A percentile compares a stretch with the other conserved stretches of the same genome.
phyloP scores from a whole-genome alignment of 306 rosid species.

The Mimosa pudica region DNA sequence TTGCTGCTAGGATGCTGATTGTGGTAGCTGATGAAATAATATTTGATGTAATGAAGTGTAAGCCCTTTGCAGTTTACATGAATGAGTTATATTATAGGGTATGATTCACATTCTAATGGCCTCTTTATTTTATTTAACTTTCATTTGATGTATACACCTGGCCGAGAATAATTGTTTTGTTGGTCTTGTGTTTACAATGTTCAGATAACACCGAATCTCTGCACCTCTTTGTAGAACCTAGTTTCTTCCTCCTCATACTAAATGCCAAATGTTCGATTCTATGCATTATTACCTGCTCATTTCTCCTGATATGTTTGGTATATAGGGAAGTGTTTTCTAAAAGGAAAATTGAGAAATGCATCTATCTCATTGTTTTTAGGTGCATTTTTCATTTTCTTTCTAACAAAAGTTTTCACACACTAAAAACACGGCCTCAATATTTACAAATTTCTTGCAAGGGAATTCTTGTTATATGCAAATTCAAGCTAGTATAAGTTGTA shows the following conservation, averaged over 20 bases:
- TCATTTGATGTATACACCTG: background rate
- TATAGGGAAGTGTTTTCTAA: background rate
- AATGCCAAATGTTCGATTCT: too few relatives aligned
- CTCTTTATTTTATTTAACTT: background rate
- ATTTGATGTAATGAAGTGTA: background rate
- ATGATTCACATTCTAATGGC: constrained; percentile 6
- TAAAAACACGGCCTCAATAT: background rate
- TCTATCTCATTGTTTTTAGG: background rate
- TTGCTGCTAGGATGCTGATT: background rate
- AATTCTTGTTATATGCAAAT: background rate
- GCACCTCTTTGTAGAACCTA: background rate
- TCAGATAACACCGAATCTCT: background rate
- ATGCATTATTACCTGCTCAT: too few relatives aligned
- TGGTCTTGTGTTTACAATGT: background rate
- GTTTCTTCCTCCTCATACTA: background rate
- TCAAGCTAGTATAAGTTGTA: background rate
- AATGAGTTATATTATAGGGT: background rate
- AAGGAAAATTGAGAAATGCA: background rate
- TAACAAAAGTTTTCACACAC: too few relatives aligned
- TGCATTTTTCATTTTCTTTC: background rate
- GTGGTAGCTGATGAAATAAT: constrained; percentile 5
- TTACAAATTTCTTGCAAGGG: background rate
- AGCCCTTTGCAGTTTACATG: background rate
- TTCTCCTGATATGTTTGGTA: background rate
- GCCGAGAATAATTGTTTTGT: background rate